Percentiles rank a stretch among this genome's conserved stretches.
Conservation (phyloP, 2,329 filamentous ascomycete genomes). For the Exophiala viscosa region DNA sequence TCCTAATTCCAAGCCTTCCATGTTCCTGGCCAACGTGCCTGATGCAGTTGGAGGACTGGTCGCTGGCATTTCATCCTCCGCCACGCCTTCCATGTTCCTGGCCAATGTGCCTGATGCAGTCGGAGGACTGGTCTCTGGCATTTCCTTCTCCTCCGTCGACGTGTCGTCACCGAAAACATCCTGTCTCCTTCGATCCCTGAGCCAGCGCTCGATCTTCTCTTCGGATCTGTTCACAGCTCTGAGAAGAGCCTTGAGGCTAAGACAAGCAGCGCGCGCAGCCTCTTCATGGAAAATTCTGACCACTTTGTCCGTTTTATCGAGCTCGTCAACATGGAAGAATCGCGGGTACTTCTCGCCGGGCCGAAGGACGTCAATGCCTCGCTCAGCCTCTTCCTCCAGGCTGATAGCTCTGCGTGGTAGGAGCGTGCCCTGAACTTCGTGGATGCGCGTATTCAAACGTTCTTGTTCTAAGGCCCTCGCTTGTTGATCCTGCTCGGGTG, state of each 20-base stretch:
- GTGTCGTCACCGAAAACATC: conserved; percentile 22
- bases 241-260: conserved; percentile 50
- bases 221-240: conserved; percentile 51
- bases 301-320: conserved; percentile 35
- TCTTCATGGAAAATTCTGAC: conserved; percentile 50
- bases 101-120: conserved; percentile 1
- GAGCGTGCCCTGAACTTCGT: conserved; percentile 41
- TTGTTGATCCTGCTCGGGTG: conserved; percentile 13
- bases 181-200: conserved; percentile 35
- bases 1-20: conserved; percentile 12
- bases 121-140: conserved; percentile 14
- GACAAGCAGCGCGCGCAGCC: conserved; percentile 48
- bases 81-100: conserved; percentile 1
- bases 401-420: conserved; percentile 35
- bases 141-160: not conserved
- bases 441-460: conserved; percentile 32
- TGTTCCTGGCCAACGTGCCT: conserved; percentile 7
- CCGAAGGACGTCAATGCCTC: conserved; percentile 34
- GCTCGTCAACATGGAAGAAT: conserved; percentile 47
- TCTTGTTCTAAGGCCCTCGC: conserved; percentile 8
- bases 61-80: conserved; percentile 2
- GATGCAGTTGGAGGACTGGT: conserved; percentile 9
- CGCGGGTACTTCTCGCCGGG: conserved; percentile 51
- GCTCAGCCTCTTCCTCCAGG: conserved; percentile 33
- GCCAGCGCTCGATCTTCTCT: conserved; percentile 39